Evolutionary conservation across 192 early-diverging fungal species (phyloP), one percentile per base, ranked within the genome.

Genomic region (Coemansia sp.): DNA sequence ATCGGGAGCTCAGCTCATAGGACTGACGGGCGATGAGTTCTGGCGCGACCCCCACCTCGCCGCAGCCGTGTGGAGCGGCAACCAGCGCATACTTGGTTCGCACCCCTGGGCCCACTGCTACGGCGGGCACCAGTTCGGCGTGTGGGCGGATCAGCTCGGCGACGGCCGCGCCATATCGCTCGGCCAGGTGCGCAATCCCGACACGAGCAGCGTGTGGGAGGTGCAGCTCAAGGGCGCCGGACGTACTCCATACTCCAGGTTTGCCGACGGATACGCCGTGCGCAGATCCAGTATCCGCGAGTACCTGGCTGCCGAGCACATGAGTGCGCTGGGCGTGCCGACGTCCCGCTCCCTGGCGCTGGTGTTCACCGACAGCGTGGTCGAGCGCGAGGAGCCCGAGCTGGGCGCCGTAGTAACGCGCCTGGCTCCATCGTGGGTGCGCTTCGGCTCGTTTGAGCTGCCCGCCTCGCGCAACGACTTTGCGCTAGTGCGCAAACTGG

Each of bases 371-470:
- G 77, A 81, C 9, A 84, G 86, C 3, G 61, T 68, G 21, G 92
- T 95, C 0, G 67, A 84, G 56, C 85, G 93, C 40, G 88, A 92
- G 33, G 89, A 92, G 48, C 68, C 72, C 6, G 94, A 97, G 70
- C 77, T 76, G 1, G 92, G 93, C 17, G 93, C 93, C 3, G 77
- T 95, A 9, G 90, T 94, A 2, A 82, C 85, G 3, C 87, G 95
- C 17, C 70, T 93, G 21, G 88, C 92, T 0, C 88, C 88, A 2
- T 88, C 88, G 37, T 97, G 93, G 93, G 78, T 97, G 33, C 87
- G 95, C 11, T 93, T 97, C 71, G 95, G 95, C 19, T 90, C 84
- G 24, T 95, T 97, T 68, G 95, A 97, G 68, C 80, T 95, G 48
- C 91, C 90, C 56, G 86, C 86, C 41, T 81, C 88, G 56, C 86